Conservation (phyloP, 805 yeast genomes). For the Candida ipomoeae region DNA sequence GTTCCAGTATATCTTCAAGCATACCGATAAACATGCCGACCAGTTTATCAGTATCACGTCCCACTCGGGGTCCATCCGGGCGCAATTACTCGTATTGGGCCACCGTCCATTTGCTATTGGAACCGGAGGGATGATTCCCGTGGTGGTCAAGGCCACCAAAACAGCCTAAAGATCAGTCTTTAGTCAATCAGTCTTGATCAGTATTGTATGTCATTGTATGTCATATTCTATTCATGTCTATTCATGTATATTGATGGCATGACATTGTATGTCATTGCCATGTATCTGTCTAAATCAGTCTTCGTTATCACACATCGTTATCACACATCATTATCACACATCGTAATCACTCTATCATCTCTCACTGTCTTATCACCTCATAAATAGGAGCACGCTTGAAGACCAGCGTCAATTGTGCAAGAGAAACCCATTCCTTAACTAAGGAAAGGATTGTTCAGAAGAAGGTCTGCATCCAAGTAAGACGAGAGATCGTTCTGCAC, state of each 20-base stretch:
- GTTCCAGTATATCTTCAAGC: constrained; percentile 34
- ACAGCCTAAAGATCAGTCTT: neutral
- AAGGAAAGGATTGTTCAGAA: constrained; percentile 3
- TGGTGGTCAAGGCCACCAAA: constrained; percentile 41
- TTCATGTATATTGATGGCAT: no score
- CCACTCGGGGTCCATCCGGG: constrained; percentile 49
- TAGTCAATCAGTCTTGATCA: no score
- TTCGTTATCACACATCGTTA: no score
- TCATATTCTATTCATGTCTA: neutral
- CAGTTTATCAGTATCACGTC: constrained; percentile 40
- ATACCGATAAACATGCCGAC: constrained; percentile 19
- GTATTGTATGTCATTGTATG: no score
- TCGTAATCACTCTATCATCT: no score
- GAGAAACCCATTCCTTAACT: neutral
- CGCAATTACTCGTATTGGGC: constrained; percentile 43
- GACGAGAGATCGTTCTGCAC: constrained; percentile 1
- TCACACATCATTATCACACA: no score
- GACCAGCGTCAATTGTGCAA: neutral
- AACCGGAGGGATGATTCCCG: constrained; percentile 57
- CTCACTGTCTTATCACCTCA: no score
- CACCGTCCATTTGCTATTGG: constrained; percentile 47
- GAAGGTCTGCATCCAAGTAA: constrained; percentile 5
- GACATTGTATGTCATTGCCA: no score
- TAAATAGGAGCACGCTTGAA: neutral
- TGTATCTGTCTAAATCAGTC: no score